These are phyloP conservation scores for Spathaspora arborariae DNA, from an alignment of 805 yeast genomes.

Conservation along the genomic window DNA sequence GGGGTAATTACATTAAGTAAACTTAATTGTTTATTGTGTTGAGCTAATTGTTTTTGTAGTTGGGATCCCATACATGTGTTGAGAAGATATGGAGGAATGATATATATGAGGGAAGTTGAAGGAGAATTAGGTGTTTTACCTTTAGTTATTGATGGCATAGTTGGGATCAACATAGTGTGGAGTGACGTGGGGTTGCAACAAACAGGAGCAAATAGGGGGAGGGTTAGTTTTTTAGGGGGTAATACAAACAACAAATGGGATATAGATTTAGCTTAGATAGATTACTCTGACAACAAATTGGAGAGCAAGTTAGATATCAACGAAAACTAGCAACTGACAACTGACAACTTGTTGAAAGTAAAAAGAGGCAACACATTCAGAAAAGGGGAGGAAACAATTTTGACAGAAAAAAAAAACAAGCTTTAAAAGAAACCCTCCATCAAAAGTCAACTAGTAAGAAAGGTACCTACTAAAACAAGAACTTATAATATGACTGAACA, in stretches of 20 bases:
- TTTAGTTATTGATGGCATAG: neutral
- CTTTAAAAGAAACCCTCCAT: no score
- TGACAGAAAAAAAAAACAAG: neutral
- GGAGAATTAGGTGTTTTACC: neutral
- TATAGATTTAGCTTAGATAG: no score
- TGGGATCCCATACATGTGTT: conserved; percentile 33
- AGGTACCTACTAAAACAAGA: no score
- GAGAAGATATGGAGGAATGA: conserved; percentile 42
- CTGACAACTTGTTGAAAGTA: neutral
- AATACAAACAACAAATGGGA: no score
- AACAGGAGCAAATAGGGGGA: neutral
- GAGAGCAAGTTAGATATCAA: no score
- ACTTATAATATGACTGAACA: conserved; percentile 48
- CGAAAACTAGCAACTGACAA: no score
- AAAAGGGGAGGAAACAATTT: neutral
- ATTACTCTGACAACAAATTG: no score
- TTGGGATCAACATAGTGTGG: neutral
- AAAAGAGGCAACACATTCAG: neutral
- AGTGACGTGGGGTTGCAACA: neutral
- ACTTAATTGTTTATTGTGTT: conserved; percentile 20
- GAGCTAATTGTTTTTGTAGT: conserved; percentile 22
- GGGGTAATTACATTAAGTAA: conserved; percentile 23
- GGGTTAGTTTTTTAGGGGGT: neutral
- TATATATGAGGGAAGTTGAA: conserved; percentile 14
- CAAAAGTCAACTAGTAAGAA: no score